phyloP scores from a whole-genome alignment of 208 protist species.

The Wallacemonas rigidus region DNA sequence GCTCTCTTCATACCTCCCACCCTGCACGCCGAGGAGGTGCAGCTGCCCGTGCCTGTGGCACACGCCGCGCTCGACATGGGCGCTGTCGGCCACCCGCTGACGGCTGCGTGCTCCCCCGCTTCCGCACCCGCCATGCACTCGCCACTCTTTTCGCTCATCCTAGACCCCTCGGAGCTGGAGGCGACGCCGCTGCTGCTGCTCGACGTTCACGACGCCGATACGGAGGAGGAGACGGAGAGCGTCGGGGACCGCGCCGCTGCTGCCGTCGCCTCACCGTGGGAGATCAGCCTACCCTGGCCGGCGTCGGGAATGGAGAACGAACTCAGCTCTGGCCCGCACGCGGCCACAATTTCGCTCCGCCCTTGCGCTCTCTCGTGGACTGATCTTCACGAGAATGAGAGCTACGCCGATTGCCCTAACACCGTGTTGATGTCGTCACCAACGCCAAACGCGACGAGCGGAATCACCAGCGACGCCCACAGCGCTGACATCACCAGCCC shows the following conservation, averaged over 20 bases:
- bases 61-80: background rate
- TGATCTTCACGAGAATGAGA: background rate
- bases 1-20: constrained; percentile 43
- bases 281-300: constrained; percentile 6
- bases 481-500: background rate
- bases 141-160: constrained; percentile 28
- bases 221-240: constrained; percentile 19
- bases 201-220: constrained; percentile 17
- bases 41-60: constrained; percentile 13
- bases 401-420: background rate
- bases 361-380: background rate
- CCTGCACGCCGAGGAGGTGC: constrained; percentile 14
- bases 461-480: background rate
- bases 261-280: background rate
- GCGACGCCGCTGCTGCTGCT: constrained; percentile 19
- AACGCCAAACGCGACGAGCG: background rate
- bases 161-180: constrained; percentile 19
- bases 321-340: background rate
- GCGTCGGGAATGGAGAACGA: background rate
- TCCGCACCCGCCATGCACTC: constrained; percentile 22
- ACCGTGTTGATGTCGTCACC: background rate
- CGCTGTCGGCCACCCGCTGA: constrained; percentile 10
- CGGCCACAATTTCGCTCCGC: background rate
- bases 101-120: constrained; percentile 25
- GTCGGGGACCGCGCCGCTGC: background rate